phyloP scores from a whole-genome alignment of 768 basidiomycete species.

The Rhodotorula sphaerocarpa region DNA sequence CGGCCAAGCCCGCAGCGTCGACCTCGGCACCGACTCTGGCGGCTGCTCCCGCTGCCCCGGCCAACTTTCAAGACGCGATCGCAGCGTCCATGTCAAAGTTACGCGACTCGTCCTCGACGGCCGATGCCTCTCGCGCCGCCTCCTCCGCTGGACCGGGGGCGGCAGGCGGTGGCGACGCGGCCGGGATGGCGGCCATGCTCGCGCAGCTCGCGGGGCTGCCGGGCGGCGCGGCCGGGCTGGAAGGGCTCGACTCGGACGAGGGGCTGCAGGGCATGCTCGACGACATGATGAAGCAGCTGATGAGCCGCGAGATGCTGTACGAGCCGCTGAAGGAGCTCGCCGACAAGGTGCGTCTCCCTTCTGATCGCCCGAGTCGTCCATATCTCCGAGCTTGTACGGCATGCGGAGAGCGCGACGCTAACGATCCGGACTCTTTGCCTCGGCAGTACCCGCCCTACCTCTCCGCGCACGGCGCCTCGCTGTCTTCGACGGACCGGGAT shows the following conservation, averaged over 20 bases:
- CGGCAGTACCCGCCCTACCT: slow-evolving; percentile 70
- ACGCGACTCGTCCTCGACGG: slow-evolving; percentile 47
- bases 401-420: neutral
- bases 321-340: slow-evolving; percentile 74
- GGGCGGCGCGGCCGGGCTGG: slow-evolving; percentile 11
- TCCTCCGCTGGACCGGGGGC: neutral
- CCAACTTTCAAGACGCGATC: slow-evolving; percentile 62
- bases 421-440: neutral
- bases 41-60: slow-evolving; percentile 24
- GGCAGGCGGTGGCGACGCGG: slow-evolving; percentile 2
- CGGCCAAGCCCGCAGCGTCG: slow-evolving; percentile 30
- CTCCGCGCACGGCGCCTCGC: slow-evolving; percentile 50
- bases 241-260: slow-evolving; percentile 41
- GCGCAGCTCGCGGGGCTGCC: slow-evolving; percentile 37
- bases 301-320: slow-evolving; percentile 75
- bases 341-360: slow-evolving; percentile 52
- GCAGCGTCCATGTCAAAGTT: slow-evolving; percentile 66
- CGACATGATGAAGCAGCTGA: slow-evolving; percentile 68
- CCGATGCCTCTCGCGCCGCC: slow-evolving; percentile 5
- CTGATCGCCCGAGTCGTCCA: neutral
- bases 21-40: slow-evolving; percentile 1
- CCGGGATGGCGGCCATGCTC: slow-evolving; percentile 40
- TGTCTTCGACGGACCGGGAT: slow-evolving; percentile 55
- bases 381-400: no score
- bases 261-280: slow-evolving; percentile 61